Percentiles rank a stretch among this genome's conserved stretches.
phyloP scores from a whole-genome alignment of 768 basidiomycete genomes.

The Coprinellus aureogranulatus region DNA sequence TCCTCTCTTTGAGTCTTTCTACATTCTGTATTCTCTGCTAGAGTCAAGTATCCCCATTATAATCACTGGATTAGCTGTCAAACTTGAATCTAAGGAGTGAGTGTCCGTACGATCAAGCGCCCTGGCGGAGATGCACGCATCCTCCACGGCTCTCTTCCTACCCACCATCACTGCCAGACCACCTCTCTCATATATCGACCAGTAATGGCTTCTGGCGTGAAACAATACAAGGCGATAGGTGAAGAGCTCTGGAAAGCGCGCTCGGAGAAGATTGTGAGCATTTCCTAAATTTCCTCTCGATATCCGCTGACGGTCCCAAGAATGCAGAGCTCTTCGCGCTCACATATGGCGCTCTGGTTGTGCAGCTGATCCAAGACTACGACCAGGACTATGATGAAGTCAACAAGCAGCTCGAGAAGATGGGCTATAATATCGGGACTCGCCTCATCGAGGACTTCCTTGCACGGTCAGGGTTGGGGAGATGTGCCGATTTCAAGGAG shows the following conservation, averaged over 20 bases:
- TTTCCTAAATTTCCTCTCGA: neutral
- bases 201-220: constrained; percentile 65
- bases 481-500: constrained; percentile 91
- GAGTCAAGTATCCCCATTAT: neutral
- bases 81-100: neutral
- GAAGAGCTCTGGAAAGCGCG: constrained; percentile 96
- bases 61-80: neutral
- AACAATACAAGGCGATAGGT: constrained; percentile 84
- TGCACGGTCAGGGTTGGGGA: constrained; percentile 85
- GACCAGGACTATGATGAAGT: constrained; percentile 89
- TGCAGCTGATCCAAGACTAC: constrained; percentile 98
- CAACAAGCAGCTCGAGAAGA: constrained; percentile 96
- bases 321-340: constrained; percentile 96
- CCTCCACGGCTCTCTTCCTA: neutral
- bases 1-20: too few relatives aligned
- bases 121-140: neutral
- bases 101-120: neutral
- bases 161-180: constrained; percentile 7
- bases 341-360: constrained; percentile 96
- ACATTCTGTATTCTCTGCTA: neutral
- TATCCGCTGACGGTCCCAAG: constrained; percentile 43
- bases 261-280: constrained; percentile 88
- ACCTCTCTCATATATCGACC: neutral
- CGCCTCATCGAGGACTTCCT: constrained; percentile 96
- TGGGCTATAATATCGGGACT: constrained; percentile 98